These are phyloP conservation scores for Thermochaetoides thermophila DNA, from an alignment of 495 filamentous ascomycete genomes.

Conservation along the genomic window DNA sequence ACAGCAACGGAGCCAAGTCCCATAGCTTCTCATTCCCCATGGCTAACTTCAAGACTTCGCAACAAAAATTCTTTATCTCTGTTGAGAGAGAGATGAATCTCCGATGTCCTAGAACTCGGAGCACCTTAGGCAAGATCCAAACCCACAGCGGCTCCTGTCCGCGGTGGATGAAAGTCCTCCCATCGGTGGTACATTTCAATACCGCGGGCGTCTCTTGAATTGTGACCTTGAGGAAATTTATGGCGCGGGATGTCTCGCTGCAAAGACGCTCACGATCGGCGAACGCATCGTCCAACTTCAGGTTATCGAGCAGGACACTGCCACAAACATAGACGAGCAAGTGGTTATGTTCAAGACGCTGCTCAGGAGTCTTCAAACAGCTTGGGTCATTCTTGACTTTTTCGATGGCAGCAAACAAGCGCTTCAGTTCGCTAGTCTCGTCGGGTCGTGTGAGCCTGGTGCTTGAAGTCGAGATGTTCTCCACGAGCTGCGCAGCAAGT, in stretches of 20 bases:
- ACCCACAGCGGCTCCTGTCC: constrained; percentile 53
- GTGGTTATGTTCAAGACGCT: constrained; percentile 59
- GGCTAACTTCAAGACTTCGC: constrained; percentile 25
- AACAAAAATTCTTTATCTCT: constrained; percentile 37
- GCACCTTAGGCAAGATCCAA: constrained; percentile 59
- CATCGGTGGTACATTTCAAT: constrained; percentile 36
- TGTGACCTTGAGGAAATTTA: constrained; percentile 46
- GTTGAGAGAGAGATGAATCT: constrained; percentile 25
- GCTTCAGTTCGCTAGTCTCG: constrained; percentile 29
- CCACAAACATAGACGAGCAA: constrained; percentile 73
- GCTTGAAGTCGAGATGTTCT: constrained; percentile 33
- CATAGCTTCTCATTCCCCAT: constrained; percentile 25
- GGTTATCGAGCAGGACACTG: constrained; percentile 59
- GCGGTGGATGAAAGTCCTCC: constrained; percentile 26
- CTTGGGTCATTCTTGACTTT: constrained; percentile 26
- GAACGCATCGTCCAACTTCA: constrained; percentile 47
- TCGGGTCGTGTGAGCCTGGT: constrained; percentile 24
- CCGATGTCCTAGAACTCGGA: constrained; percentile 38
- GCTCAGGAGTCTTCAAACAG: constrained; percentile 35
- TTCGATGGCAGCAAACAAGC: constrained; percentile 25
- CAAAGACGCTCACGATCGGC: constrained; percentile 34
- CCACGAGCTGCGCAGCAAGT: constrained; percentile 50
- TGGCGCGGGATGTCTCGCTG: constrained; percentile 53
- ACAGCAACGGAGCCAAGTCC: constrained; percentile 28
- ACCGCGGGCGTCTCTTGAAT: constrained; percentile 61